A percentile compares a stretch with the other conserved stretches of the same genome.
phyloP scores from a whole-genome alignment of 257 asterid species.

The Voacanga thouarsii region DNA sequence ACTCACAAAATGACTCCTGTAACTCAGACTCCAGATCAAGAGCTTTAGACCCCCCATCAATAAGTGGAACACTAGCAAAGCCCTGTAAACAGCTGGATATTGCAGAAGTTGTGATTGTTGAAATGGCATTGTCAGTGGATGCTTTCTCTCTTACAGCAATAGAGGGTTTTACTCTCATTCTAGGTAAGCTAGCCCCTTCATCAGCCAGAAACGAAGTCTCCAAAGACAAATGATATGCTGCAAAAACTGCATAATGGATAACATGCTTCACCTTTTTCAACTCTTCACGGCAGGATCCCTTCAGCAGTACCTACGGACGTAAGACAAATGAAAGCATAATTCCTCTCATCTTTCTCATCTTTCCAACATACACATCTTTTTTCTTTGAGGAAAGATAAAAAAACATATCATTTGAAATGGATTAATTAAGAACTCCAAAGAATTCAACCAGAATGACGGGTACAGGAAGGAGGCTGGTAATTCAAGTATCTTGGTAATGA shows the following conservation, averaged over 20 bases:
- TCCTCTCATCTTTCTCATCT: background rate
- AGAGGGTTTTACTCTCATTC: conserved; percentile 31
- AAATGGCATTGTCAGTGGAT: conserved; percentile 30
- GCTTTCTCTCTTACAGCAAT: conserved; percentile 30
- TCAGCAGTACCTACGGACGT: conserved; percentile 64
- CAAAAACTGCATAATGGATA: conserved; percentile 80
- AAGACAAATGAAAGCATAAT: conserved; percentile 12
- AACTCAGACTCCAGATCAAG: conserved; percentile 47
- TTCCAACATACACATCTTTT: background rate
- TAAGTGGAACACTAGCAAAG: conserved; percentile 26
- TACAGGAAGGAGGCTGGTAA: background rate
- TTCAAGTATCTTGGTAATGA: background rate
- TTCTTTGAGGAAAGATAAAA: background rate
- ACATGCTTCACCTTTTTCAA: conserved; percentile 84
- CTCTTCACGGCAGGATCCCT: conserved; percentile 70
- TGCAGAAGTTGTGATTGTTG: conserved; percentile 29
- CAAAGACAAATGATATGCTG: conserved; percentile 85
- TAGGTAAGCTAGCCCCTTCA: conserved; percentile 92
- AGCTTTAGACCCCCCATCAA: conserved; percentile 31
- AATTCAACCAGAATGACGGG: background rate
- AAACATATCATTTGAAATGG: background rate
- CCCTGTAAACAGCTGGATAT: conserved; percentile 20
- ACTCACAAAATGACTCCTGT: conserved; percentile 49
- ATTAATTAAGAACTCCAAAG: background rate
- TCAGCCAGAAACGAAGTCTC: conserved; percentile 93